phyloP scores from a whole-genome alignment of 2,329 filamentous ascomycete species.

The Cadophora sp. region DNA sequence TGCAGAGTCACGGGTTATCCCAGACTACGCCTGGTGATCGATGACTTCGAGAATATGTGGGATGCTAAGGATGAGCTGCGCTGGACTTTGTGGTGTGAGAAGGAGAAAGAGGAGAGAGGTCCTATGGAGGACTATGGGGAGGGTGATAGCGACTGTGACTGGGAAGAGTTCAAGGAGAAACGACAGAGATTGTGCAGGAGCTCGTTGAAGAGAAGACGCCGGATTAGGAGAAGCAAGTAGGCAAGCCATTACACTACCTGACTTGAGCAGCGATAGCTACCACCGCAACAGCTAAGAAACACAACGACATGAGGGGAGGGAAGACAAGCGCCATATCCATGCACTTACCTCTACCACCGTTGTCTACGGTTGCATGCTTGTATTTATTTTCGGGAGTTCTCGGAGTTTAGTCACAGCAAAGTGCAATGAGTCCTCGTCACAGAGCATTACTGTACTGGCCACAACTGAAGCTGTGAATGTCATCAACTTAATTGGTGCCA shows the following conservation, averaged over 20 bases:
- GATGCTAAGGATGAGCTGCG: background rate
- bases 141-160: constrained; percentile 7
- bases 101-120: background rate
- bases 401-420: background rate
- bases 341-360: background rate
- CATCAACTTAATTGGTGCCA: too few species aligned
- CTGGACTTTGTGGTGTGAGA: background rate
- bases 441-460: too few species aligned
- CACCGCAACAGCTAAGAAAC: background rate
- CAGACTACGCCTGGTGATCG: background rate
- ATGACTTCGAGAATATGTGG: background rate
- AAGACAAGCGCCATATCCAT: background rate
- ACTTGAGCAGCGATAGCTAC: background rate
- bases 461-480: too few species aligned
- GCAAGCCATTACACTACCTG: background rate
- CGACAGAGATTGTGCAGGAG: background rate
- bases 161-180: background rate
- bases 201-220: background rate
- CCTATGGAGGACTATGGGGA: background rate
- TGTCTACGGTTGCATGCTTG: too few species aligned
- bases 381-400: background rate
- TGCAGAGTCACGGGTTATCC: background rate
- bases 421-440: background rate
- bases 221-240: background rate
- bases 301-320: background rate